Base-by-base conservation (phyloP, 1,284 basidiomycete species). In the Amylostereum areolatum region DNA sequence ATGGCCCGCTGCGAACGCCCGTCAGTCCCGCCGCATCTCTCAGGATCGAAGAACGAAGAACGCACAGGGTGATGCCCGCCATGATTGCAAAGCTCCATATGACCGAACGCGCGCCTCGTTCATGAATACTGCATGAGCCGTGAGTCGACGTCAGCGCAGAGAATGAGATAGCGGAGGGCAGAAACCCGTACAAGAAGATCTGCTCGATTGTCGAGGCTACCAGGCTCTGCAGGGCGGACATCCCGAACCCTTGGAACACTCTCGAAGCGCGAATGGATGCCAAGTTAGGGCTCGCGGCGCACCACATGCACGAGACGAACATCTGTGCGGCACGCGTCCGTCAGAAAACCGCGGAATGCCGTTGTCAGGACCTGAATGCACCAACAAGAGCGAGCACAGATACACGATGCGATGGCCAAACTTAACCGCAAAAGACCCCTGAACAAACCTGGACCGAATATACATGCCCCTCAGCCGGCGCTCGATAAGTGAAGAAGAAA, bases 251-350 rank as follows among this genome's bases (percentile, higher is more conserved):
- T 59, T 74, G 72, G 52, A 75, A 71, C 3, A 69, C 63, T 10
- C 72, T 63, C 8, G 72, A 69, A 2, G 68, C 71, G 18, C 64
- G 61, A 31, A 75, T 71, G 1, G 71, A 73, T 0, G 64, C 55
- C 32, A 74, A 58, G 42, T 63, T 68, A 5, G 71, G 69, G 51
- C 70, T 68, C 25, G 66, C 60, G 4, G 70, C 72, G 50, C 67
- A 69, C 72, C 73, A 74, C 33, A 74, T 71, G 48, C 69, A 72
- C 1, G 67, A 65, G 27, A 73, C 63, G 56, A 75, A 73, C 69
- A 73, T 71, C 70, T 72, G 30, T 4, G 8, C 33, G 6, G 18
- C 4, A 18, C 28, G 43, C 43, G 31, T 43, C 11, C 42, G 33
- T 36, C 33, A 35, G 2, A 12, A 29, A 8, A 2, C 29, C 31